These are phyloP conservation scores for Zygosaccharomyces bailii DNA, from an alignment of 805 yeast species.

Conservation along the genomic window DNA sequence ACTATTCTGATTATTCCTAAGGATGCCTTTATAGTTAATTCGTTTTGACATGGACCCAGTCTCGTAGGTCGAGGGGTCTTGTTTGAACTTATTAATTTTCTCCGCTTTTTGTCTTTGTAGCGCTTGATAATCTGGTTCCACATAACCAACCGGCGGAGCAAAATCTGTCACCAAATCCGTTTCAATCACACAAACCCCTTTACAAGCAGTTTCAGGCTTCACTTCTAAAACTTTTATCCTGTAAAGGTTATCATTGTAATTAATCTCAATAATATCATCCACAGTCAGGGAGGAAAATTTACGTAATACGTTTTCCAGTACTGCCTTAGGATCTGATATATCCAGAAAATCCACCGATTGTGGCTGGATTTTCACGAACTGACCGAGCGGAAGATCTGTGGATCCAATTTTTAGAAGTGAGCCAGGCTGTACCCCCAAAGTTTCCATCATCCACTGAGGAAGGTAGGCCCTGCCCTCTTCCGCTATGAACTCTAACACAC, in stretches of 20 bases:
- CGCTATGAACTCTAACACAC: constrained; percentile 93
- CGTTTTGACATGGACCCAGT: constrained; percentile 73
- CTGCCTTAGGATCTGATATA: constrained; percentile 94
- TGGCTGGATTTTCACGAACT: constrained; percentile 90
- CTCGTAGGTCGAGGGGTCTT: constrained; percentile 36
- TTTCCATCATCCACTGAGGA: constrained; percentile 95
- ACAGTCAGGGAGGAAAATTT: constrained; percentile 85
- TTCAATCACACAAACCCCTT: constrained; percentile 90
- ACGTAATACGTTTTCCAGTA: constrained; percentile 84
- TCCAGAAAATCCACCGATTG: constrained; percentile 91
- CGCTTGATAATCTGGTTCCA: constrained; percentile 71
- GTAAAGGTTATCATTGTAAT: constrained; percentile 74
- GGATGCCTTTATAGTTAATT: constrained; percentile 55
- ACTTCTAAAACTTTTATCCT: constrained; percentile 82
- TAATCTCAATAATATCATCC: constrained; percentile 77
- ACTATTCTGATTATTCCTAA: constrained; percentile 40
- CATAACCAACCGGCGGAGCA: constrained; percentile 98
- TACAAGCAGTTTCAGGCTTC: constrained; percentile 63
- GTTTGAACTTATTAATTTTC: constrained; percentile 36
- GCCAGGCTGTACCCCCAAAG: constrained; percentile 71
- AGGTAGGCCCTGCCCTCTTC: constrained; percentile 94
- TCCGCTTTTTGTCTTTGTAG: constrained; percentile 26
- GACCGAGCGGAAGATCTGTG: constrained; percentile 80
- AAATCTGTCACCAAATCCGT: constrained; percentile 96
- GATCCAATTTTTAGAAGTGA: constrained; percentile 70